These are phyloP conservation scores for Podosphaera fusca DNA, from an alignment of 2,329 filamentous ascomycete species.

Conservation along the genomic window DNA sequence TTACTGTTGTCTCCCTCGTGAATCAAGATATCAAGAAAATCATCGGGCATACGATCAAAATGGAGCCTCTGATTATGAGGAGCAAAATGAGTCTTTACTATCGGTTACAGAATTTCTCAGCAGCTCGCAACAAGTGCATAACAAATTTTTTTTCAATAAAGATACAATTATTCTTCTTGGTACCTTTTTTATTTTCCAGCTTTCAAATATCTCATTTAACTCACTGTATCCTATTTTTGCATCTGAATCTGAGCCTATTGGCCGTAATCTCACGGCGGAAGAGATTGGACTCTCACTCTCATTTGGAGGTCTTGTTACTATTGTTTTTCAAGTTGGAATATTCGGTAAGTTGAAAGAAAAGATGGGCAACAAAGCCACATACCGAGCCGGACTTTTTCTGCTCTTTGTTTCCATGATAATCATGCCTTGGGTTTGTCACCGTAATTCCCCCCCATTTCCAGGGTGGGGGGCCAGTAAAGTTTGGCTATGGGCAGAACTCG, in stretches of 20 bases:
- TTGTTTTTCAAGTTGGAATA: conserved; percentile 68
- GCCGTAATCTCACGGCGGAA: conserved; percentile 49
- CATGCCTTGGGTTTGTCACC: conserved; percentile 78
- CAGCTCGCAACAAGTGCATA: conserved; percentile 20
- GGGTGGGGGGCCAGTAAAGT: conserved; percentile 37
- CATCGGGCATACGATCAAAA: conserved; percentile 19
- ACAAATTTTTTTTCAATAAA: conserved; percentile 40
- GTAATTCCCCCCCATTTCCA: conserved; percentile 30
- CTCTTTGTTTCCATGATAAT: conserved; percentile 63
- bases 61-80: conserved; percentile 15
- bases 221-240: conserved; percentile 87
- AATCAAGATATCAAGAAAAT: conserved; percentile 7
- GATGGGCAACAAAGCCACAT: conserved; percentile 69
- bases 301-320: conserved; percentile 64
- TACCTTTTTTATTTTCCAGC: conserved; percentile 81
- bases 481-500: conserved; percentile 66
- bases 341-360: conserved; percentile 59
- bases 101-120: conserved; percentile 19
- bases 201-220: conserved; percentile 88
- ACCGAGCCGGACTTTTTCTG: conserved; percentile 53
- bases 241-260: conserved; percentile 49
- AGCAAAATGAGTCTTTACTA: conserved; percentile 13
- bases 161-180: conserved; percentile 62
- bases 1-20: conserved; percentile 8
- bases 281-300: conserved; percentile 73